Base-by-base conservation (phyloP, 2,329 filamentous ascomycete genomes). In the Colletotrichum noveboracense region DNA sequence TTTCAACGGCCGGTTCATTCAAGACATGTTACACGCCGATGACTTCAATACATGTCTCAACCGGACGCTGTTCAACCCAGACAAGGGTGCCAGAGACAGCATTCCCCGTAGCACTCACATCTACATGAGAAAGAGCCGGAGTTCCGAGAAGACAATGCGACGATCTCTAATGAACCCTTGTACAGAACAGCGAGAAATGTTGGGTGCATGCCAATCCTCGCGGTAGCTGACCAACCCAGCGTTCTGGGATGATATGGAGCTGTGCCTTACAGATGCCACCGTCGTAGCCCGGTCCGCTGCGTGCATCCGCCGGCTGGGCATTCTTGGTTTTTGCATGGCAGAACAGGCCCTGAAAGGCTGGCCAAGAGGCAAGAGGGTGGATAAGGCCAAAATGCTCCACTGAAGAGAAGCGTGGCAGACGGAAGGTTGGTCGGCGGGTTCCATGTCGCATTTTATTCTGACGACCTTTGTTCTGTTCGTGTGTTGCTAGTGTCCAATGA, bases 201-300 rank as follows among this genome's bases (percentile, higher is more conserved):
- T 26, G 38, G 38, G 6, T 48, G n/a, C 43, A 52, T 13, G 43
- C 43, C 43, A 52, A 4, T 52, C 1, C 10, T 21, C 43, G 43
- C 43, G 10, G 1, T 12, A n/a, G 18, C 21, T 38, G 10, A 14
- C 10, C 38, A 34, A 38, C 56, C 71, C 70, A 32, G 56, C 30
- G 16, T 7, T 55, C 56, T 2, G 36, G 71, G 43, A 18, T 7
- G 18, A 13, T 13, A 66, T 26, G 32, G 32, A 24, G 55, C 32
- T 21, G 62, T 38, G 16, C 34, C 62, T 58, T 56, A 55, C 43
- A 75, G 56, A 68, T 73, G 64, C 34, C 26, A 68, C 69, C 43
- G 73, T 64, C 55, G 38, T 24, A 75, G 56, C 55, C 55, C 32
- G 38, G 12, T 36, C 36, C 52, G 67, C 24, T 18, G 24, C 8